Conservation (phyloP, 2,329 filamentous ascomycete genomes). For the Annulohypoxylon truncatum region DNA sequence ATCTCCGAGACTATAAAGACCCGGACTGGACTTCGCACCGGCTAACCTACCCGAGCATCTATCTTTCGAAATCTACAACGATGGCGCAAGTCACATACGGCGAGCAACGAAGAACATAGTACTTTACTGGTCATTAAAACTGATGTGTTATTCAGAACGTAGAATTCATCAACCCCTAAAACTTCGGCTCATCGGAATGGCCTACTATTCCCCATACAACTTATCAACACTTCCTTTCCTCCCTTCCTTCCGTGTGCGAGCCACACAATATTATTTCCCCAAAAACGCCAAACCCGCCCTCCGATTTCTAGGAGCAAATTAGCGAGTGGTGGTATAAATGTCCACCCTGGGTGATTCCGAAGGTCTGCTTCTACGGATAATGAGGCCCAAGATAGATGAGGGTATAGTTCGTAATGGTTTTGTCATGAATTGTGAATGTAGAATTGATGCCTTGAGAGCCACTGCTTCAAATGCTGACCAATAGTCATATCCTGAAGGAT, state of each 20-base stretch:
- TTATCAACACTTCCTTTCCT: slow-evolving; percentile 1
- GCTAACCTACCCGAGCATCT: neutral
- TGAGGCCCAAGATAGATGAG: neutral
- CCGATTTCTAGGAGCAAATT: neutral
- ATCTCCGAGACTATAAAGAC: neutral
- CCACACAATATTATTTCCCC: slow-evolving; percentile 5
- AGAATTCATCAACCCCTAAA: slow-evolving; percentile 12
- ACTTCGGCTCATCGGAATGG: neutral
- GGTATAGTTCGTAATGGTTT: neutral
- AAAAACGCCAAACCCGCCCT: slow-evolving; percentile 13
- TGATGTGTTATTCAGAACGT: slow-evolving; percentile 19
- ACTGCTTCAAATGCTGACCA: neutral
- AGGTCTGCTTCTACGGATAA: neutral
- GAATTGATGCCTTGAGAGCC: neutral
- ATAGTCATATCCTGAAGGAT: slow-evolving; percentile 18
- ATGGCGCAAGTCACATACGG: neutral
- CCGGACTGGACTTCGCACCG: neutral
- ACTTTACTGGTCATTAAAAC: slow-evolving; percentile 20
- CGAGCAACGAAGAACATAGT: neutral
- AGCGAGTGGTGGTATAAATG: slow-evolving; percentile 27
- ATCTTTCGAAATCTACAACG: too few relatives aligned
- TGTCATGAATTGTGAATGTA: slow-evolving; percentile 9
- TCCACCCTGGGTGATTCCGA: slow-evolving; percentile 3
- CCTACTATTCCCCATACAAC: neutral
- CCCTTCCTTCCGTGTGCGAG: neutral